phyloP scores from a whole-genome alignment of 768 basidiomycete species.

The Boletus barrowsii region DNA sequence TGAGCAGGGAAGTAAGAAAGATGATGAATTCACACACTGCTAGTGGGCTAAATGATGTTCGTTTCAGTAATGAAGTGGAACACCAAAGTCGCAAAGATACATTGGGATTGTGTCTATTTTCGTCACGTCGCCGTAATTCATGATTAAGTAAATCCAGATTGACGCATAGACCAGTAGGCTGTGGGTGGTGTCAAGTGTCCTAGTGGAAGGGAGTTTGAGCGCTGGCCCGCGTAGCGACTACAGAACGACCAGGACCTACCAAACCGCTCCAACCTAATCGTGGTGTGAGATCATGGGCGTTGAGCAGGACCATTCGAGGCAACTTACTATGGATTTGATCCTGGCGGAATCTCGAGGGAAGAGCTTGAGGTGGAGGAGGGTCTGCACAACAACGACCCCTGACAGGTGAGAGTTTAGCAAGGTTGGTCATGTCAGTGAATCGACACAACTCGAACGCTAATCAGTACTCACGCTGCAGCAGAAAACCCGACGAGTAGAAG shows the following conservation, averaged over 20 bases:
- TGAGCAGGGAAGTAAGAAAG: neutral
- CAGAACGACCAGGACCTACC: constrained; percentile 11
- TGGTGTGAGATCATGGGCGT: neutral
- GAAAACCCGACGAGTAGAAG: constrained; percentile 30
- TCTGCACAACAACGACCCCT: constrained; percentile 26
- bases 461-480: constrained; percentile 24
- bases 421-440: neutral
- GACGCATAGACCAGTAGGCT: constrained; percentile 39
- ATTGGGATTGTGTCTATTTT: constrained; percentile 44
- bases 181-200: constrained; percentile 39
- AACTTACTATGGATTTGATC: constrained; percentile 25
- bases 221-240: neutral
- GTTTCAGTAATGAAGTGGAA: neutral
- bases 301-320: neutral
- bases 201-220: neutral
- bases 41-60: constrained; percentile 14
- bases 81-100: constrained; percentile 23
- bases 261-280: constrained; percentile 27
- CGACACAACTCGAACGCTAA: neutral
- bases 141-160: constrained; percentile 44
- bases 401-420: constrained; percentile 21
- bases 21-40: constrained; percentile 20
- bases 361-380: constrained; percentile 29
- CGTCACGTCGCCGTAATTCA: constrained; percentile 37
- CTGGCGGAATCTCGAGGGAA: constrained; percentile 24